phyloP scores from a whole-genome alignment of 805 yeast species.

The Sungouiella blattae region DNA sequence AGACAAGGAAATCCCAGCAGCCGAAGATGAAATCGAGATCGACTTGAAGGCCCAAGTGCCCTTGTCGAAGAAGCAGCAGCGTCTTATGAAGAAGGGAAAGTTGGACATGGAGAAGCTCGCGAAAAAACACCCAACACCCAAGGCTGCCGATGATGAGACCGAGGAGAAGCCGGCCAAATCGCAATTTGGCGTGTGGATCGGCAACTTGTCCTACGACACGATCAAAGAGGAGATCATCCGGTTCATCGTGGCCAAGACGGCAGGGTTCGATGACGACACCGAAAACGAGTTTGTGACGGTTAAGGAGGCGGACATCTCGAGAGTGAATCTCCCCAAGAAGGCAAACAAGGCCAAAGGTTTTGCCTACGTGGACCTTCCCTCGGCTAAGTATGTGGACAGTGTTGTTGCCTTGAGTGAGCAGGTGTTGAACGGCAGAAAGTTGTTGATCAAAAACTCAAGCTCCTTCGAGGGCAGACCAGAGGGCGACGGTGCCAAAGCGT shows the following conservation, averaged over 20 bases:
- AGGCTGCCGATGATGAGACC: constrained; percentile 33
- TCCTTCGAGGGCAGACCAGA: constrained; percentile 87
- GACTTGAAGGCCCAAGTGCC: constrained; percentile 57
- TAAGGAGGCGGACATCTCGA: constrained; percentile 56
- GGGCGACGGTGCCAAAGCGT: constrained; percentile 38
- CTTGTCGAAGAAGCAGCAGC: constrained; percentile 84
- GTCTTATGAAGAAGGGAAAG: constrained; percentile 78
- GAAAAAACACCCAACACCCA: constrained; percentile 34
- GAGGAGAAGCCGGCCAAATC: constrained; percentile 38
- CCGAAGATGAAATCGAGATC: constrained; percentile 57
- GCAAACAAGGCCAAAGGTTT: constrained; percentile 75
- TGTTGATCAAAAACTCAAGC: constrained; percentile 76
- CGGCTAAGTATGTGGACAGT: constrained; percentile 54
- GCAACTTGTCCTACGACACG: constrained; percentile 85
- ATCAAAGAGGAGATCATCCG: constrained; percentile 66
- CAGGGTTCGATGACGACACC: constrained; percentile 26
- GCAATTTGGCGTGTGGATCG: constrained; percentile 86
- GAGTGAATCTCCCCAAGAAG: constrained; percentile 79
- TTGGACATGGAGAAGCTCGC: constrained; percentile 58
- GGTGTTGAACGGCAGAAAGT: constrained; percentile 75
- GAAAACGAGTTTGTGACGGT: constrained; percentile 31
- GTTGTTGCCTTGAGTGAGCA: constrained; percentile 70
- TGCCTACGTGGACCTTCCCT: constrained; percentile 81
- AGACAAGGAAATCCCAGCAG: background rate
- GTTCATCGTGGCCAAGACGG: constrained; percentile 61